These are phyloP conservation scores for Saturnispora saitoi DNA, from an alignment of 805 yeast genomes.

Conservation along the genomic window DNA sequence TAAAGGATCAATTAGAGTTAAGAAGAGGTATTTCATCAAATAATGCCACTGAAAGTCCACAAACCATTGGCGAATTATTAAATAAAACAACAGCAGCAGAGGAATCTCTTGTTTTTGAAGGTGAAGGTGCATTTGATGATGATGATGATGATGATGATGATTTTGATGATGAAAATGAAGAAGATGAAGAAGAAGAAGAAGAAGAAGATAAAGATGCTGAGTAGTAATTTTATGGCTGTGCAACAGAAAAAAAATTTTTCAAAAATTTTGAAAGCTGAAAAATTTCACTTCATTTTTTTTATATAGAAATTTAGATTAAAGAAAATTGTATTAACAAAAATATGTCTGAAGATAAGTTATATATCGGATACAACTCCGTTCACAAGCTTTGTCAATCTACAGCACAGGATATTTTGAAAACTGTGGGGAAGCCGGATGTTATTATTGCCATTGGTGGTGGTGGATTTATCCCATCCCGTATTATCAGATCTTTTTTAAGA, in stretches of 20 bases:
- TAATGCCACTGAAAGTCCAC: constrained; percentile 34
- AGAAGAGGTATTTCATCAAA: constrained; percentile 29
- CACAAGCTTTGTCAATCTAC: constrained; percentile 70
- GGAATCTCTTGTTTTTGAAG: constrained; percentile 22
- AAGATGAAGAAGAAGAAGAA: constrained; percentile 12
- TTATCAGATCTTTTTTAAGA: constrained; percentile 54
- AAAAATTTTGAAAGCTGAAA: neutral
- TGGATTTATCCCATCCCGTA: constrained; percentile 63
- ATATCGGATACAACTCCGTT: constrained; percentile 70
- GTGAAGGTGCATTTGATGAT: constrained; percentile 26
- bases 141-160: constrained; percentile 18
- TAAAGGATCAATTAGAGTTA: constrained; percentile 65
- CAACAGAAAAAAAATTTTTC: constrained; percentile 1
- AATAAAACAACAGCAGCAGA: constrained; percentile 9
- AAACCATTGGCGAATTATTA: constrained; percentile 20
- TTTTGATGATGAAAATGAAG: constrained; percentile 21
- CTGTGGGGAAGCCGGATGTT: constrained; percentile 36
- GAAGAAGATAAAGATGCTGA: constrained; percentile 16
- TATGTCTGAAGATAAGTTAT: constrained; percentile 37
- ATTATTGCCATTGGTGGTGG: constrained; percentile 69
- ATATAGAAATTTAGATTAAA: neutral
- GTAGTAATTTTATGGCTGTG: neutral
- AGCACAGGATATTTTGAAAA: constrained; percentile 25
- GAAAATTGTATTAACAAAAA: neutral
- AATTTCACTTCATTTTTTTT: neutral